A percentile compares a stretch with the other conserved stretches of the same genome.
phyloP scores from a whole-genome alignment of 2,329 filamentous ascomycete species.

The Cercospora beticola region DNA sequence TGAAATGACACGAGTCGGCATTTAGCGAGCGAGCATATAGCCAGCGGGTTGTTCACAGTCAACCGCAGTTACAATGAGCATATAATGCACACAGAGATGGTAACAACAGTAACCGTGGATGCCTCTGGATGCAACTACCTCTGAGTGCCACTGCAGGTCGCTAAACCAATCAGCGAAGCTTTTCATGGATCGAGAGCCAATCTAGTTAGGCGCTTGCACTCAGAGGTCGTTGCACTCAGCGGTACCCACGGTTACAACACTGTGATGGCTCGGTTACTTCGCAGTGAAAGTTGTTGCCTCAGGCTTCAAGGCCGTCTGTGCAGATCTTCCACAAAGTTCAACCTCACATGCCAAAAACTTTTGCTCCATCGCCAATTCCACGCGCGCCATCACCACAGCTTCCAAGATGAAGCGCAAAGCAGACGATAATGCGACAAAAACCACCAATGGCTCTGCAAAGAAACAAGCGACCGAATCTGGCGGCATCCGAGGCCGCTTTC shows the following conservation, averaged over 20 bases:
- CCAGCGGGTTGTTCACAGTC: background rate
- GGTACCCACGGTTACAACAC: too few species aligned
- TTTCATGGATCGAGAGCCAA: too few species aligned
- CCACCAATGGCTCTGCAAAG: conserved; percentile 42
- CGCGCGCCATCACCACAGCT: background rate
- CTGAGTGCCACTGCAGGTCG: too few species aligned
- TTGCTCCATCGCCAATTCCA: background rate
- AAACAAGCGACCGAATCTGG: conserved; percentile 41
- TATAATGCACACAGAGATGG: background rate
- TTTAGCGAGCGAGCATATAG: background rate
- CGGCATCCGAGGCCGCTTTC: conserved; percentile 58
- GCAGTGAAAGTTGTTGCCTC: background rate
- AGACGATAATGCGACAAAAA: conserved; percentile 29
- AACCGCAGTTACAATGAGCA: background rate
- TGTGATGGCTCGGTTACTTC: background rate
- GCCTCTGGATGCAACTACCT: too few species aligned
- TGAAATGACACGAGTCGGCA: background rate
- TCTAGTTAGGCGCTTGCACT: too few species aligned
- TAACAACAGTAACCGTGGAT: background rate
- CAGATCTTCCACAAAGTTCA: background rate
- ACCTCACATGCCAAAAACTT: conserved; percentile 2
- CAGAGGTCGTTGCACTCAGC: too few species aligned
- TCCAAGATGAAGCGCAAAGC: conserved; percentile 47
- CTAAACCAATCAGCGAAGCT: too few species aligned
- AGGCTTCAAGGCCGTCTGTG: background rate